These are phyloP conservation scores for Brettanomyces anomalus DNA, from an alignment of 805 yeast species.

Conservation along the genomic window DNA sequence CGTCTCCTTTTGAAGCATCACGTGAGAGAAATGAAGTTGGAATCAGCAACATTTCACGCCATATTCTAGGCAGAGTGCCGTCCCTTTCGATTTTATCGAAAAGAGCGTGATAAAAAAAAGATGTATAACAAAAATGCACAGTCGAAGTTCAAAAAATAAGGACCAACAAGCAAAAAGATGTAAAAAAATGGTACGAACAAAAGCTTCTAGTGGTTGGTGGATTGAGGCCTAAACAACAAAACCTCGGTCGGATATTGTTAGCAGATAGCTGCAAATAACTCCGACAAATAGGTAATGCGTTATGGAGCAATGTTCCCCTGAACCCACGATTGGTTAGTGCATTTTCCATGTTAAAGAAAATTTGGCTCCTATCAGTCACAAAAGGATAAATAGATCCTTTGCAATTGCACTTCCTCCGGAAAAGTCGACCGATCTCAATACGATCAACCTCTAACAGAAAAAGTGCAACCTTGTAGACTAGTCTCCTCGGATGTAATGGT, in stretches of 20 bases:
- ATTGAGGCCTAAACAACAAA: neutral
- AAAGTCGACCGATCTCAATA: too few species aligned
- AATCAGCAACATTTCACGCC: neutral
- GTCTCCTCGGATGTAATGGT: too few species aligned
- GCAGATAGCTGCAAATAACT: neutral
- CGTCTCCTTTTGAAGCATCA: slow-evolving; percentile 1
- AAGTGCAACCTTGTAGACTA: too few species aligned
- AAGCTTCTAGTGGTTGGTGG: neutral
- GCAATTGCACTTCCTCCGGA: too few species aligned
- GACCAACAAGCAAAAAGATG: neutral
- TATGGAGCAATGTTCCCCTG: slow-evolving; percentile 2
- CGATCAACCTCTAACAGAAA: too few species aligned
- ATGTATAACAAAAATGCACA: neutral
- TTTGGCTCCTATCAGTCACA: too few species aligned
- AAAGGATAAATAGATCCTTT: too few species aligned
- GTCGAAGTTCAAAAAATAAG: neutral
- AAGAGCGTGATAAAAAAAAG: neutral
- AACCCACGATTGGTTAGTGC: neutral
- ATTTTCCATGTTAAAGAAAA: too few species aligned
- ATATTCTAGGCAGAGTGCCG: neutral
- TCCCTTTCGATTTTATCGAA: neutral
- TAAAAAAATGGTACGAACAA: neutral
- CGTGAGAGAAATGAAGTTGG: neutral
- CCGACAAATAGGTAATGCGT: neutral
- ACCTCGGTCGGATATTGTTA: neutral